Conservation (phyloP, 2,329 filamentous ascomycete species). For the Trichothecium sympodiale region DNA sequence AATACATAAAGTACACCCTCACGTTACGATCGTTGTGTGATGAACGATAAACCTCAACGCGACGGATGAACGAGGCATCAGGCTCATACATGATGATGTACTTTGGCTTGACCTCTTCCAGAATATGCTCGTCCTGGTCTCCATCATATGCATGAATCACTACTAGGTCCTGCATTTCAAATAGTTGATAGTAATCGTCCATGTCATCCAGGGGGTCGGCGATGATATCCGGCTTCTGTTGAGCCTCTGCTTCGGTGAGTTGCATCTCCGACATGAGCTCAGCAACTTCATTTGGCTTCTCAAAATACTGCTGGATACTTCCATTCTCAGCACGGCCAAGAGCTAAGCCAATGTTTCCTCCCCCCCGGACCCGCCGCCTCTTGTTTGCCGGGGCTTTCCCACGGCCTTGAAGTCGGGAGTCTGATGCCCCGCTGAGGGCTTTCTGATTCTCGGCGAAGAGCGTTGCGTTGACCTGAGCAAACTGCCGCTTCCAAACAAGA, state of each 20-base stretch:
- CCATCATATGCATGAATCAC: slow-evolving; percentile 90
- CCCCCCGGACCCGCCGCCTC: slow-evolving; percentile 72
- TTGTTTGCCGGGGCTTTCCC: slow-evolving; percentile 68
- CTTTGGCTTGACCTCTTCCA: slow-evolving; percentile 84
- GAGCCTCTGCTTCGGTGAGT: slow-evolving; percentile 65
- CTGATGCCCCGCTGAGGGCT: slow-evolving; percentile 55
- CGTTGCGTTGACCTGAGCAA: slow-evolving; percentile 70
- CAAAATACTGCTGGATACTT: slow-evolving; percentile 66
- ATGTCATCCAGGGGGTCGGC: slow-evolving; percentile 75
- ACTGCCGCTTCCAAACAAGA: slow-evolving; percentile 80
- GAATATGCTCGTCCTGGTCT: slow-evolving; percentile 90
- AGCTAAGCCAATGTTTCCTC: slow-evolving; percentile 46
- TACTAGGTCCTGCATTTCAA: slow-evolving; percentile 80
- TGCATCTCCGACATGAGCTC: slow-evolving; percentile 73
- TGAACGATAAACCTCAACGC: slow-evolving; percentile 91
- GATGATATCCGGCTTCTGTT: slow-evolving; percentile 65
- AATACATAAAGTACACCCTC: slow-evolving; percentile 94
- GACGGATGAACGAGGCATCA: slow-evolving; percentile 83
- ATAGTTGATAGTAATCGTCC: slow-evolving; percentile 86
- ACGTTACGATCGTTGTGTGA: slow-evolving; percentile 85
- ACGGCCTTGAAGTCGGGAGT: slow-evolving; percentile 41
- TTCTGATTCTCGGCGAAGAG: slow-evolving; percentile 74
- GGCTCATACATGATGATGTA: slow-evolving; percentile 99
- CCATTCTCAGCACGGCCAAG: slow-evolving; percentile 59
- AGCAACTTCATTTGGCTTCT: slow-evolving; percentile 72